A percentile compares a stretch with the other conserved stretches of the same genome.
Evolutionary conservation across 768 basidiomycete species (phyloP).

Genomic region (Naganishia onofrii): DNA sequence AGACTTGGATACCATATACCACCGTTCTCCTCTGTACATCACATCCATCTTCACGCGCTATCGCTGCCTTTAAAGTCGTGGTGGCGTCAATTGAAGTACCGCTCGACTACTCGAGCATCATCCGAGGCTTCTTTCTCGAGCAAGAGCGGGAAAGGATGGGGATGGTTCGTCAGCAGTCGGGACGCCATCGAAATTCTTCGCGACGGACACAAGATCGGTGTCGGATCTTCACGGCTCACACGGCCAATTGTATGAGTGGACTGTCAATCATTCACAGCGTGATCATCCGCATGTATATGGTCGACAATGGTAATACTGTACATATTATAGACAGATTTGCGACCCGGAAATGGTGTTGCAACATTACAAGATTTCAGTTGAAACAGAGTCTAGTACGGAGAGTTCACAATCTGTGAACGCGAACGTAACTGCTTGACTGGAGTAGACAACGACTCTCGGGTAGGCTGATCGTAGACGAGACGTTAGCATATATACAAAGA

Average conservation of each 20-base stretch:
- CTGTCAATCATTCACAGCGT: not conserved
- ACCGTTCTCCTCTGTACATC: conserved; percentile 49
- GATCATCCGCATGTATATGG: not conserved
- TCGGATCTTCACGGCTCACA: conserved; percentile 4
- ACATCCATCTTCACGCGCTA: conserved; percentile 49
- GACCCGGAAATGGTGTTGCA: conserved; percentile 13
- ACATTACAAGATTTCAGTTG: not conserved
- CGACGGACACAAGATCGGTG: conserved; percentile 14
- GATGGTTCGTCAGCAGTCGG: conserved; percentile 28
- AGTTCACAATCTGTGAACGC: conserved; percentile 44
- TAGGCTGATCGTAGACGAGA: conserved; percentile 16
- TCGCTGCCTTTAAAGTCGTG: conserved; percentile 36
- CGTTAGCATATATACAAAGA: not conserved
- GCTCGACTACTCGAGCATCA: conserved; percentile 7
- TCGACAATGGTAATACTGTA: not conserved
- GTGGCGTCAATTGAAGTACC: conserved; percentile 43
- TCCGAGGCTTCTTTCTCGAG: not conserved
- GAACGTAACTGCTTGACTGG: conserved; percentile 40
- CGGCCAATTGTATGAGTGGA: not conserved
- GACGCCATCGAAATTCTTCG: conserved; percentile 27
- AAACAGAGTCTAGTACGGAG: conserved; percentile 37
- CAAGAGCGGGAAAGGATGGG: conserved; percentile 26
- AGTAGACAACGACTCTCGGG: conserved; percentile 38
- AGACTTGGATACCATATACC: conserved; percentile 50
- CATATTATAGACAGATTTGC: conserved; percentile 14